A percentile compares a stretch with the other conserved stretches of the same genome.
These are phyloP conservation scores for Fusarium bactridioides DNA, from an alignment of 2,329 filamentous ascomycete species.

Conservation along the genomic window DNA sequence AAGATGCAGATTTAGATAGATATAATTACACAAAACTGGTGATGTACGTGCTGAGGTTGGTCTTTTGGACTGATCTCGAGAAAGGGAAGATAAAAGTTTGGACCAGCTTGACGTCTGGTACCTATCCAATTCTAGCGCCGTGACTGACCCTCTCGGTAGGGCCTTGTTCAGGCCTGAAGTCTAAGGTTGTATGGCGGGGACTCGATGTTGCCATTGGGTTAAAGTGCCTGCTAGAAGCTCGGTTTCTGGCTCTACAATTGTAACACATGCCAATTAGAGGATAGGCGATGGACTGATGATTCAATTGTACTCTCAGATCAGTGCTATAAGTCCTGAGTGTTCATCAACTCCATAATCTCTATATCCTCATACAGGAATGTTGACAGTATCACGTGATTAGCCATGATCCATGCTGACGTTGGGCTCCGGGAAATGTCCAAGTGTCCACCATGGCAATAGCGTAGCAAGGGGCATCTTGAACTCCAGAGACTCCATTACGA, in stretches of 20 bases:
- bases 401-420: slow-evolving; percentile 34
- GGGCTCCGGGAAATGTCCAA: slow-evolving; percentile 39
- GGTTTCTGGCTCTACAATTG: neutral
- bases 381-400: slow-evolving; percentile 10
- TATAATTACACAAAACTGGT: slow-evolving; percentile 29
- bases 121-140: slow-evolving; percentile 29
- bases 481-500: slow-evolving; percentile 19
- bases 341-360: neutral
- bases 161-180: slow-evolving; percentile 45
- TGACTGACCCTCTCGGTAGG: slow-evolving; percentile 25
- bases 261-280: neutral
- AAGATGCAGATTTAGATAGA: slow-evolving; percentile 15
- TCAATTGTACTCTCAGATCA: neutral
- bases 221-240: neutral
- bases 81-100: slow-evolving; percentile 44
- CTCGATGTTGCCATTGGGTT: neutral
- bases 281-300: neutral
- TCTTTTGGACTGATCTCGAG: slow-evolving; percentile 39
- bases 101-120: slow-evolving; percentile 24
- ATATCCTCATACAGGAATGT: neutral
- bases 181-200: slow-evolving; percentile 43
- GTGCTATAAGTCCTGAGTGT: neutral
- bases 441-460: slow-evolving; percentile 41
- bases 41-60: slow-evolving; percentile 35
- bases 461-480: slow-evolving; percentile 38